These are phyloP conservation scores for Calonectria naviculata DNA, from an alignment of 2,329 filamentous ascomycete genomes.

Conservation along the genomic window DNA sequence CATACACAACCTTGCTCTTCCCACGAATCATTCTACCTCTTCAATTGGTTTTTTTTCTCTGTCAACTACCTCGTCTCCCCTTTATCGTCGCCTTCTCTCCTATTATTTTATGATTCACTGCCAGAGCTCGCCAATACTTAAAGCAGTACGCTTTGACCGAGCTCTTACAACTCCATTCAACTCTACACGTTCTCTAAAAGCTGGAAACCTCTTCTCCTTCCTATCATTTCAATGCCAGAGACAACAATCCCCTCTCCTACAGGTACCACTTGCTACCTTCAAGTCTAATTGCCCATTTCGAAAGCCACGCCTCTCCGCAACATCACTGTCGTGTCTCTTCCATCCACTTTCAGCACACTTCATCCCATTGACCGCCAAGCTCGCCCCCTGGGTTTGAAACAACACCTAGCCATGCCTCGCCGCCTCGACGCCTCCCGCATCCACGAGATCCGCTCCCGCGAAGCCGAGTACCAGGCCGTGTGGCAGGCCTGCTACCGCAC, in stretches of 20 bases:
- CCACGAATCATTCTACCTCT: neutral
- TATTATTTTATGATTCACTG: neutral
- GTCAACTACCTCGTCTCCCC: too few species aligned
- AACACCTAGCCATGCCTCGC: conserved; percentile 21
- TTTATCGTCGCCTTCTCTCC: neutral
- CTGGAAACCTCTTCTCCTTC: neutral
- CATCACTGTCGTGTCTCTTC: neutral
- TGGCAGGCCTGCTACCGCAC: conserved; percentile 38
- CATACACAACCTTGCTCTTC: neutral
- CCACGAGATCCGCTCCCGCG: conserved; percentile 19
- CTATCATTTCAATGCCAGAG: neutral
- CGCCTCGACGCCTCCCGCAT: neutral
- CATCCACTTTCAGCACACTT: neutral
- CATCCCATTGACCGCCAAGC: neutral
- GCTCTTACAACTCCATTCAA: neutral
- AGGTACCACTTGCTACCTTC: neutral
- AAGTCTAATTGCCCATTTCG: neutral
- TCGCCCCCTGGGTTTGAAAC: neutral
- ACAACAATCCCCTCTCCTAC: neutral
- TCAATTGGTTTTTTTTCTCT: neutral
- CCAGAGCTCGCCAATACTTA: neutral
- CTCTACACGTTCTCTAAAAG: neutral
- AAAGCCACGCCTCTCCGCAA: neutral
- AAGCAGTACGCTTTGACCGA: neutral
- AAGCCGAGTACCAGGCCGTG: conserved; percentile 39